Conservation (phyloP, 345 rosid genomes). For the Isatis tinctoria region DNA sequence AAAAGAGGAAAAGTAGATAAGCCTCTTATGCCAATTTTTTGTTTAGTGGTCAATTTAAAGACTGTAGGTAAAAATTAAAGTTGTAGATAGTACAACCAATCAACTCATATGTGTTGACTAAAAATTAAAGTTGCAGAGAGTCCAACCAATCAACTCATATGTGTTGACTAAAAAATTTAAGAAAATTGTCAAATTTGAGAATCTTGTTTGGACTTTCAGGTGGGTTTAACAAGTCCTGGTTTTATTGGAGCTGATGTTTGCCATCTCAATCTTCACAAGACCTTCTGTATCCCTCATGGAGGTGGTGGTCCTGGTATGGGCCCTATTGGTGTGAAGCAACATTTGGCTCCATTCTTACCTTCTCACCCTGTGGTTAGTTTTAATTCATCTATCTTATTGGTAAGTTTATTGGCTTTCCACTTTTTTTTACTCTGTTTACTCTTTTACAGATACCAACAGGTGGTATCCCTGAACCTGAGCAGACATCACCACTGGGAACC, state of each 20-base stretch:
- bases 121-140: too few relatives aligned
- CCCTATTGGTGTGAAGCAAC: conserved; percentile 95
- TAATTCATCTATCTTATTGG: neutral
- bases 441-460: conserved; percentile 56
- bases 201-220: conserved; percentile 37
- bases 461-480: conserved; percentile 77
- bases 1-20: too few relatives aligned
- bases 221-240: conserved; percentile 96
- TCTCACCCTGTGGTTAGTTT: conserved; percentile 87
- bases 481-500: conserved; percentile 68
- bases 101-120: too few relatives aligned
- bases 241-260: conserved; percentile 97
- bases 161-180: neutral
- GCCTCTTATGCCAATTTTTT: too few relatives aligned
- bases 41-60: too few relatives aligned
- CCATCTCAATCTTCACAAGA: conserved; percentile 96
- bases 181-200: conserved; percentile 67
- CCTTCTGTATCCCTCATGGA: conserved; percentile 96
- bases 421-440: neutral
- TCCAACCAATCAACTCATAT: too few relatives aligned
- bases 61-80: too few relatives aligned
- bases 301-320: conserved; percentile 99
- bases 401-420: neutral
- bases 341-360: conserved; percentile 91
- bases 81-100: too few relatives aligned